Conservation (phyloP, 2,329 filamentous ascomycete species). For the Fusarium piperis region DNA sequence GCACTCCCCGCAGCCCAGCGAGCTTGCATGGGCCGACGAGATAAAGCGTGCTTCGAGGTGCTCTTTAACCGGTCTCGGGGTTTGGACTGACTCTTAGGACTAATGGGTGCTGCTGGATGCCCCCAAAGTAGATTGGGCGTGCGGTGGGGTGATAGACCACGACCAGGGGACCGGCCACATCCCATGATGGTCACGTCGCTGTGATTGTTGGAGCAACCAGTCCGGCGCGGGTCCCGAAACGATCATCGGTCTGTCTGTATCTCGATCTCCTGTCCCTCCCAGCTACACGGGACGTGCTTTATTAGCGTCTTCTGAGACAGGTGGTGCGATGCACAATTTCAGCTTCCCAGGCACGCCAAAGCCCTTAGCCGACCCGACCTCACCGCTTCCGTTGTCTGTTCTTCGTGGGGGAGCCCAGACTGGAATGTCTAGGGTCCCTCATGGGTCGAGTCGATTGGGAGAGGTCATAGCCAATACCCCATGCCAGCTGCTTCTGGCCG, state of each 20-base stretch:
- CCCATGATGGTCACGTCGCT: constrained; percentile 7
- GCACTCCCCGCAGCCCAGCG: constrained; percentile 16
- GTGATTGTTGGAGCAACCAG: constrained; percentile 1
- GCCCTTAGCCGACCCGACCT: constrained; percentile 17
- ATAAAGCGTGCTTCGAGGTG: neutral
- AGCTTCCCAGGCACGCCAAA: constrained; percentile 32
- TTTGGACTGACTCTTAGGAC: neutral
- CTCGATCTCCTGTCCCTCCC: constrained; percentile 33
- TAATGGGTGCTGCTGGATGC: neutral
- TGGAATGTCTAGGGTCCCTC: neutral
- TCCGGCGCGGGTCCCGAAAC: constrained; percentile 14
- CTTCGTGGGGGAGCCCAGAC: neutral
- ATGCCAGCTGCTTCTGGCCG: neutral
- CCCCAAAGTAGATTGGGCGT: neutral
- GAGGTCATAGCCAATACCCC: neutral
- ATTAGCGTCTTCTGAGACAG: constrained; percentile 24
- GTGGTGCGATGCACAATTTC: constrained; percentile 35
- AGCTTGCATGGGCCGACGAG: neutral
- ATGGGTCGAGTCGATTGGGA: neutral
- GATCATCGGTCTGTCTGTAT: constrained; percentile 35
- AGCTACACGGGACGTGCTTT: constrained; percentile 40
- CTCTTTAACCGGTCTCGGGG: neutral
- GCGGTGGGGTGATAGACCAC: neutral
- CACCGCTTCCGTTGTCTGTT: constrained; percentile 33
- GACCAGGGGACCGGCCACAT: neutral